Percentiles rank a stretch among this genome's conserved stretches.
phyloP scores from a whole-genome alignment of 1,139 yeast genomes.

The Chernovozyma sophiae-reginae region DNA sequence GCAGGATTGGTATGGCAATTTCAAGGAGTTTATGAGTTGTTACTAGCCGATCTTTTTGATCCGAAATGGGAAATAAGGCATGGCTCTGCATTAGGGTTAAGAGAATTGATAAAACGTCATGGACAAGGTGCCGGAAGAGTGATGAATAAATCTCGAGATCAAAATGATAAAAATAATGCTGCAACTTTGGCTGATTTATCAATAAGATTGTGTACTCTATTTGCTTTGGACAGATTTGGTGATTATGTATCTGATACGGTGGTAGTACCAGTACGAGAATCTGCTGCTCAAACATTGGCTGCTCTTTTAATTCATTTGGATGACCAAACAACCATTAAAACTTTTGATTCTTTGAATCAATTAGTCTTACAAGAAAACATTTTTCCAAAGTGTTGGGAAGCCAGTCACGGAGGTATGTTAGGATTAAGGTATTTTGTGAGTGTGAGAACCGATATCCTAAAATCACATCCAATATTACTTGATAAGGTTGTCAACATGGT shows the following conservation, averaged over 20 bases:
- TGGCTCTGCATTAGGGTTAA: constrained; percentile 89
- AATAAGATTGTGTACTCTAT: constrained; percentile 77
- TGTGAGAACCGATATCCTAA: constrained; percentile 74
- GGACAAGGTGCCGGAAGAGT: constrained; percentile 87
- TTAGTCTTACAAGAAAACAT: constrained; percentile 60
- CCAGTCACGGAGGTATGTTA: constrained; percentile 96
- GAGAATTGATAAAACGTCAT: constrained; percentile 82
- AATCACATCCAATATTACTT: constrained; percentile 53
- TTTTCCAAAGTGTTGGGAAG: constrained; percentile 75
- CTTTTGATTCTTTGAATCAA: constrained; percentile 63
- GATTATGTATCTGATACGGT: constrained; percentile 97
- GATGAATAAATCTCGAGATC: constrained; percentile 53
- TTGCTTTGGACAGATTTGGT: constrained; percentile 93
- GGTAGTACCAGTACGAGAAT: constrained; percentile 96
- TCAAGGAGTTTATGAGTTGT: constrained; percentile 90
- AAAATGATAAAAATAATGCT: constrained; percentile 63
- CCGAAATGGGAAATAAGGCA: constrained; percentile 95
- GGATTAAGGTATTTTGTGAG: constrained; percentile 92
- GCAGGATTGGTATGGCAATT: constrained; percentile 90
- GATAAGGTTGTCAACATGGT: constrained; percentile 82
- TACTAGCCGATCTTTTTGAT: constrained; percentile 75
- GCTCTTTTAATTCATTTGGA: constrained; percentile 73
- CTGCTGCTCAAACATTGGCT: constrained; percentile 92
- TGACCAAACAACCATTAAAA: constrained; percentile 48
- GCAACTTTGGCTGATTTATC: constrained; percentile 84